Evolutionary conservation across 352 stramenopile genomes (phyloP), one percentile per base, ranked within the genome.

Genomic region (Pythium volutum): DNA sequence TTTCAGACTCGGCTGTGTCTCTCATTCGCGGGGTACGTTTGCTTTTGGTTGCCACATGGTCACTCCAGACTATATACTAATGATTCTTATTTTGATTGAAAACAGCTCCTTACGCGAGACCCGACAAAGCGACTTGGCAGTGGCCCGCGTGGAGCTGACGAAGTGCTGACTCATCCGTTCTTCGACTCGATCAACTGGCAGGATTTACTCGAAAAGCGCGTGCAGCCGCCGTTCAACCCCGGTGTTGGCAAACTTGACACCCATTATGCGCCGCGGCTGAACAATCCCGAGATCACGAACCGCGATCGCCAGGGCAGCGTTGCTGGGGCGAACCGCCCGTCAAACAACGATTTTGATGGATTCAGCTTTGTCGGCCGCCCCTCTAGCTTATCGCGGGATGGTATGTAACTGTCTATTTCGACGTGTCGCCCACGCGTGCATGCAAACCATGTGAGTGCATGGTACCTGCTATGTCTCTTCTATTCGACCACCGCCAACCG

Each of bases 71-170:
- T 10, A 11, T 10, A 47, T 10, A 33, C 31, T 47, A 36, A 59
- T 54, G 2, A 18, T 36, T 36, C n/a, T 73, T 42, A 56, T 6
- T 55, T 23, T 57, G 52, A 16, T 31, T 55, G n/a, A 55, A 47
- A 81, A 29, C 63, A 97, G 84, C 70, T 99, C 26, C 78, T 99
- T 31, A 98, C 95, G 2, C 92, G 97, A 36, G 96, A 99, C 70
- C 97, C 97, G 22, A 93, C 82, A 34, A 79, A 93, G 71, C 86
- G 98, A 55, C 84, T 99, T 16, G 98, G 98, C 29, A 98, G 87
- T 68, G 97, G 96, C 9, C 81, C 88, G 0, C 72, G 74, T 10
- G 92, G 95, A 52, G 88, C 90, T 2, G 91, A 97, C 57, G 84
- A 95, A 62, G 84, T 98, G 55, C 77, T 97, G 67, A 89, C 75